Conservation (phyloP, 2,329 filamentous ascomycete genomes). For the Cladophialophora carrionii region DNA sequence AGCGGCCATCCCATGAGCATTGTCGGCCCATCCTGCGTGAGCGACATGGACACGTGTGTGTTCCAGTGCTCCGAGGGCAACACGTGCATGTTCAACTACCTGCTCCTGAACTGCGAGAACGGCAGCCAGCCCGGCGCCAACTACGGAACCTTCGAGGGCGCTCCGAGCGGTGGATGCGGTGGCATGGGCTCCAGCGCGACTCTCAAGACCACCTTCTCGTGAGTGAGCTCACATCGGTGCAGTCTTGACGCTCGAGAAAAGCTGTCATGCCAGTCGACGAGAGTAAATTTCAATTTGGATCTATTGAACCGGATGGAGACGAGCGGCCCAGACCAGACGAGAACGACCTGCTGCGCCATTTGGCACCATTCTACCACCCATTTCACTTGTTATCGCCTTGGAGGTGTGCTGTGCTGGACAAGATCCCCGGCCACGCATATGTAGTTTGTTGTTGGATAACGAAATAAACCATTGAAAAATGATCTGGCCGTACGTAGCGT, state of each 20-base stretch:
- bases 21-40: slow-evolving; percentile 34
- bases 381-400: slow-evolving; percentile 8
- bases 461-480: not conserved
- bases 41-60: slow-evolving; percentile 39
- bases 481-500: not conserved
- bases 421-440: not conserved
- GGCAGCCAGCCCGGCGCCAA: slow-evolving; percentile 37
- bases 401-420: slow-evolving; percentile 1
- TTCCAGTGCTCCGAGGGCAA: slow-evolving; percentile 34
- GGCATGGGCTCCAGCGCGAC: slow-evolving; percentile 36
- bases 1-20: slow-evolving; percentile 36
- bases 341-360: slow-evolving; percentile 10
- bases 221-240: no score
- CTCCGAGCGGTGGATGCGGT: slow-evolving; percentile 36
- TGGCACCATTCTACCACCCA: slow-evolving; percentile 18
- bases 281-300: not conserved
- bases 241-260: no score
- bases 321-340: no score
- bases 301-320: not conserved
- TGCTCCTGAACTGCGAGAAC: slow-evolving; percentile 37
- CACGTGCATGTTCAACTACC: slow-evolving; percentile 34
- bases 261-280: no score
- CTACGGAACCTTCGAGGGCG: slow-evolving; percentile 34
- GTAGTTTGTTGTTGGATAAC: slow-evolving; percentile 5
- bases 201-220: slow-evolving; percentile 35